Base-by-base conservation (phyloP, 1,284 basidiomycete genomes). In the Irpex sp. region DNA sequence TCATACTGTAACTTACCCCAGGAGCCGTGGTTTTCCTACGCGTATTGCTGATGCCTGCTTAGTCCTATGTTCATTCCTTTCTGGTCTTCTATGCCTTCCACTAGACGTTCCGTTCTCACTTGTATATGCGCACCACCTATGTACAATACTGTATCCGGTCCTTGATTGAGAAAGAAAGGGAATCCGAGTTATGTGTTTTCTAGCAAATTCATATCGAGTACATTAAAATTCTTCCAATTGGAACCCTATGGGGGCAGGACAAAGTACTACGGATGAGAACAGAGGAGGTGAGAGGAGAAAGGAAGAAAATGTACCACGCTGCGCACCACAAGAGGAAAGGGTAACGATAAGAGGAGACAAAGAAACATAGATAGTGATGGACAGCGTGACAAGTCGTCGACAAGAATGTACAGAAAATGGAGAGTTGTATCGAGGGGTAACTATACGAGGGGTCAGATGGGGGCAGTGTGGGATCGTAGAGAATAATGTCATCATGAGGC, bases 151-250 rank as follows among this genome's bases (percentile, higher is more conserved):
- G 13, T n/a, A 33, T 33, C 31, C 31, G 31, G 31, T 33, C 31
- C 31, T 39, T n/a, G 21, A 19, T 17, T 11, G 50, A 21, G 21
- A 53, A 15, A 17, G 31, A 55, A 35, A n/a, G 17, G 53, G 21
- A 15, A 21, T 11, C 19, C 19, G 11, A 55, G 21, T 55, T 55
- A n/a, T 55, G 21, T 35, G 31, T 55, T 26, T 55, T 70, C 68
- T 71, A 70, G 69, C 68, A 66, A 63, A 51, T 17, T 63, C 69
- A 66, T 68, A 67, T 66, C 66, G 67, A 67, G 66, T 72, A 71
- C 70, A 71, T 63, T 69, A 68, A 65, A 67, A 21, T 58, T 70
- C 69, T 69, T 62, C 68, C 66, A 68, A 68, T 63, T 31, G 59
- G 54, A 59, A 65, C 57, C 53, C 63, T 63, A 66, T 55, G 49